Percentiles rank a stretch among this genome's conserved stretches.
Evolutionary conservation across 1,284 basidiomycete species (phyloP).

Genomic region (Dichomitus squalens): DNA sequence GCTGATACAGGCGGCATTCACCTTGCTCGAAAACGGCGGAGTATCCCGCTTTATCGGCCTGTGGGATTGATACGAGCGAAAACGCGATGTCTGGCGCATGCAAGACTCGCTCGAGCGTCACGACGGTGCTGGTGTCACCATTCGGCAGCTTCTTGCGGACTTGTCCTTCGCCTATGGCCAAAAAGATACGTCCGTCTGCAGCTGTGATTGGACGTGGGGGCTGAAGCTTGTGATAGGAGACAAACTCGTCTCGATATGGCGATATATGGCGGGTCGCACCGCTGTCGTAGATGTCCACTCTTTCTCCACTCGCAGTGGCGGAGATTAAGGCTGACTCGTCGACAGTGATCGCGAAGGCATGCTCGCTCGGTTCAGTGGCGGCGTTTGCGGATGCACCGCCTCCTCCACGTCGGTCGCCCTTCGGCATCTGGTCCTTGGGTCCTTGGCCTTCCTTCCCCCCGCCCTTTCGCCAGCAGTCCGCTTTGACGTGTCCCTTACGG

Average conservation of each 20-base stretch:
- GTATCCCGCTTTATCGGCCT: conserved; percentile 30
- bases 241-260: conserved; percentile 30
- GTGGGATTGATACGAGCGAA: conserved; percentile 36
- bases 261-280: conserved; percentile 40
- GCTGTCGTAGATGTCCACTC: conserved; percentile 35
- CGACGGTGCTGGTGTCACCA: conserved; percentile 22
- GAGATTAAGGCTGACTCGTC: background rate
- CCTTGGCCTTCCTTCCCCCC: conserved; percentile 27
- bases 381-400: conserved; percentile 8
- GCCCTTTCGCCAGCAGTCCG: conserved; percentile 25
- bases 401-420: background rate
- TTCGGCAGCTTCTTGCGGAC: conserved; percentile 35
- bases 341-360: conserved; percentile 5
- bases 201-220: conserved; percentile 31
- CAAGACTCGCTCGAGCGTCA: conserved; percentile 34
- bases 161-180: conserved; percentile 35
- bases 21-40: conserved; percentile 25
- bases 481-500: conserved; percentile 28
- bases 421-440: conserved; percentile 12
- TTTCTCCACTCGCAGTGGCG: background rate
- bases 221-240: conserved; percentile 26
- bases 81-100: conserved; percentile 38
- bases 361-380: conserved; percentile 4
- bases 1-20: conserved; percentile 24
- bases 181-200: conserved; percentile 35